phyloP scores from a whole-genome alignment of 345 rosid species.

The Brassica juncea region DNA sequence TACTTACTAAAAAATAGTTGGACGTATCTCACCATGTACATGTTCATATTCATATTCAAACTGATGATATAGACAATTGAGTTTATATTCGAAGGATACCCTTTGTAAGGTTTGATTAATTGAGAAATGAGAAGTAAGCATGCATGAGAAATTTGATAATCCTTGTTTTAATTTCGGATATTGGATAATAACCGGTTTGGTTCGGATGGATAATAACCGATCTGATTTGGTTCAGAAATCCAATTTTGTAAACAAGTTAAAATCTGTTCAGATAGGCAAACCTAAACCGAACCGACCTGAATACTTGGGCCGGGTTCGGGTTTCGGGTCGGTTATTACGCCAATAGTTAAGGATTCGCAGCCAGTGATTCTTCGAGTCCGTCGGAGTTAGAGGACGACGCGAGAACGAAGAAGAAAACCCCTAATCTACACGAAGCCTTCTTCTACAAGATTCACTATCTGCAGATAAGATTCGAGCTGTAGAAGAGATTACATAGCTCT shows the following conservation, averaged over 20 bases:
- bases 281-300: neutral
- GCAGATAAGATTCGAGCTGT: neutral
- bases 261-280: neutral
- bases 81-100: too few relatives aligned
- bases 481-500: too few relatives aligned
- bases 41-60: neutral
- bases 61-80: neutral
- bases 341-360: neutral
- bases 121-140: too few relatives aligned
- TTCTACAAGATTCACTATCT: too few relatives aligned
- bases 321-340: too few relatives aligned
- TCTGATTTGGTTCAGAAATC: neutral
- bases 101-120: too few relatives aligned
- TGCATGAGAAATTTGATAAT: too few relatives aligned
- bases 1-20: neutral
- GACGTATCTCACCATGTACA: conserved; percentile 6
- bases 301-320: too few relatives aligned
- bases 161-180: too few relatives aligned
- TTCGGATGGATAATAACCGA: neutral
- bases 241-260: neutral
- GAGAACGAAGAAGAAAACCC: neutral
- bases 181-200: neutral
- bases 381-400: too few relatives aligned
- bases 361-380: too few relatives aligned
- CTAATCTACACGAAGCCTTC: neutral